Conservation (phyloP, 2,329 filamentous ascomycete species). For the Lachnellula subtilissima region DNA sequence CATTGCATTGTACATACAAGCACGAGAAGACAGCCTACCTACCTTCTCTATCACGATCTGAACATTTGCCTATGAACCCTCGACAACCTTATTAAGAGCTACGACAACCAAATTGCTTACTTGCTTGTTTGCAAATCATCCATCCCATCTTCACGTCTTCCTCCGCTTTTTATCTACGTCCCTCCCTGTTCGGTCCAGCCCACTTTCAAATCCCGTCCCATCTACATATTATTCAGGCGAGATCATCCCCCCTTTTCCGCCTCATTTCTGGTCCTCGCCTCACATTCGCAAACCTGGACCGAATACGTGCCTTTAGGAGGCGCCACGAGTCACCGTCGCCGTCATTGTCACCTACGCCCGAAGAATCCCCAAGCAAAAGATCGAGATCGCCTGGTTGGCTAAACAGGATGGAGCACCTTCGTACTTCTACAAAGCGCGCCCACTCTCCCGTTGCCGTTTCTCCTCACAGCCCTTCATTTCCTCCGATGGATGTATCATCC, state of each 20-base stretch:
- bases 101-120: no score
- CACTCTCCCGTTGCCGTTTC: slow-evolving; percentile 16
- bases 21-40: background rate
- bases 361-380: background rate
- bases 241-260: background rate
- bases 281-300: slow-evolving; percentile 23
- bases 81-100: no score
- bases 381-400: slow-evolving; percentile 25
- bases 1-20: background rate
- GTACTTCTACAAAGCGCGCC: slow-evolving; percentile 24
- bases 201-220: background rate
- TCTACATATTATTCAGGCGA: background rate
- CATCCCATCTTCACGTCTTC: slow-evolving; percentile 7
- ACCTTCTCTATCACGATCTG: background rate
- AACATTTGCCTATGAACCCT: no score
- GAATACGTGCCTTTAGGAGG: slow-evolving; percentile 29
- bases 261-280: slow-evolving; percentile 9
- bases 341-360: slow-evolving; percentile 17
- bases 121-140: slow-evolving; percentile 4
- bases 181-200: background rate
- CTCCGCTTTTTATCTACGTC: background rate
- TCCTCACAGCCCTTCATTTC: slow-evolving; percentile 4
- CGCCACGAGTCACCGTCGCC: slow-evolving; percentile 24
- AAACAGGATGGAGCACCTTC: slow-evolving; percentile 26
- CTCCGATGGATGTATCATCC: slow-evolving; percentile 18